A percentile compares a stretch with the other conserved stretches of the same genome.
phyloP scores from a whole-genome alignment of 2,329 filamentous ascomycete genomes.

The Hawksworthiomyces lignivorus region DNA sequence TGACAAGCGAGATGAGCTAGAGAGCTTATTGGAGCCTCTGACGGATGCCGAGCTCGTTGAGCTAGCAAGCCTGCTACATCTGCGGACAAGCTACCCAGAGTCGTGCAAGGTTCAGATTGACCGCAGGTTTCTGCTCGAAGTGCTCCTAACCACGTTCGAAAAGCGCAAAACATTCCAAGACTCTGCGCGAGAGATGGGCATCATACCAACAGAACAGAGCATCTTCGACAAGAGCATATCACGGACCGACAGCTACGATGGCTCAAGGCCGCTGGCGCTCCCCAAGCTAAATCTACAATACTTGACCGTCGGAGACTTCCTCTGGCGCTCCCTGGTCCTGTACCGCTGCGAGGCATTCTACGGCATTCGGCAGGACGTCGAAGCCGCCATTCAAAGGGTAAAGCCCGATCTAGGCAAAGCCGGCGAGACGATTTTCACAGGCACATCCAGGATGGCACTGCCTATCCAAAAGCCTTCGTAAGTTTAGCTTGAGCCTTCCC shows the following conservation, averaged over 20 bases:
- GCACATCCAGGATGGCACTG: constrained; percentile 87
- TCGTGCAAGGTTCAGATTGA: constrained; percentile 56
- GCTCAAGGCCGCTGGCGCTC: constrained; percentile 76
- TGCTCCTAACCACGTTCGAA: constrained; percentile 68
- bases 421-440: constrained; percentile 67
- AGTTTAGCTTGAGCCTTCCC: no score
- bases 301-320: constrained; percentile 85
- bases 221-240: constrained; percentile 74
- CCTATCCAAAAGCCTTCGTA: constrained; percentile 72
- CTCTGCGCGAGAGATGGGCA: constrained; percentile 56
- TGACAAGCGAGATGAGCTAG: constrained; percentile 70
- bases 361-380: constrained; percentile 84
- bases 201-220: constrained; percentile 75
- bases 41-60: constrained; percentile 65
- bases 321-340: constrained; percentile 89
- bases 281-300: constrained; percentile 96
- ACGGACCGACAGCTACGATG: constrained; percentile 80
- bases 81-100: constrained; percentile 76
- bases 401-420: constrained; percentile 58
- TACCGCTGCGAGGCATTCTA: constrained; percentile 91
- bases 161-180: constrained; percentile 78
- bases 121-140: constrained; percentile 60
- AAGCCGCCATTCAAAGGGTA: constrained; percentile 70
- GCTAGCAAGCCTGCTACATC: constrained; percentile 63
- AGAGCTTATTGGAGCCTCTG: constrained; percentile 64